These are phyloP conservation scores for Mycena citricolor DNA, from an alignment of 1,284 basidiomycete species.

Conservation along the genomic window DNA sequence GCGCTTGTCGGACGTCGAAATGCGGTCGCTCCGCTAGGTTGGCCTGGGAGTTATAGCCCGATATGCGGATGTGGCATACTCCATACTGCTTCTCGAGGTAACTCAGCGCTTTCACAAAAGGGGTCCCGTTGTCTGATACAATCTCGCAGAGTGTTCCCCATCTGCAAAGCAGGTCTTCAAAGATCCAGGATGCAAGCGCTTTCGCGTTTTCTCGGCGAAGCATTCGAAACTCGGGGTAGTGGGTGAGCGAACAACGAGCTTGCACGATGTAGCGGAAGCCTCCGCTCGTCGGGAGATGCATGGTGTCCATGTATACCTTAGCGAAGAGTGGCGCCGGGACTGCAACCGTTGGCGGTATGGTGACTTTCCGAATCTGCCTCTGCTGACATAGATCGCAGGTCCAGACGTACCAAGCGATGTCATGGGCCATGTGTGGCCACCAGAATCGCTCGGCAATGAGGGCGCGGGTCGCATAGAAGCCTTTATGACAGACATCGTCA, in stretches of 20 bases:
- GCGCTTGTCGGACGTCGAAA: slow-evolving; percentile 33
- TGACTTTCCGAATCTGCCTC: not conserved
- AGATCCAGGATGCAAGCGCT: slow-evolving; percentile 1
- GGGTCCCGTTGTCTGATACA: slow-evolving; percentile 1
- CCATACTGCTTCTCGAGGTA: slow-evolving; percentile 1
- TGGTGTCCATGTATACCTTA: slow-evolving; percentile 22
- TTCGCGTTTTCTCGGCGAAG: not conserved
- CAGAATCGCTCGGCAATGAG: not conserved
- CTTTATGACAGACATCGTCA: slow-evolving; percentile 6
- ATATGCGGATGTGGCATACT: slow-evolving; percentile 1
- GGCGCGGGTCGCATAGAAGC: not conserved
- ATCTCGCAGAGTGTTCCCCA: no score
- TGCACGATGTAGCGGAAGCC: slow-evolving; percentile 31
- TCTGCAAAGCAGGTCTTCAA: slow-evolving; percentile 1
- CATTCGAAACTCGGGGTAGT: slow-evolving; percentile 6
- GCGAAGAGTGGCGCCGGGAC: slow-evolving; percentile 32
- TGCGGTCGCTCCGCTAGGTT: slow-evolving; percentile 41
- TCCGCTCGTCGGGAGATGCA: slow-evolving; percentile 27
- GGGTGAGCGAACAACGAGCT: slow-evolving; percentile 12
- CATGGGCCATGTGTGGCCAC: slow-evolving; percentile 4
- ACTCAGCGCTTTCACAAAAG: not conserved
- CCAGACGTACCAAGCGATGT: slow-evolving; percentile 7
- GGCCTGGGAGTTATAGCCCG: slow-evolving; percentile 38
- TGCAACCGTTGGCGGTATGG: slow-evolving; percentile 31
- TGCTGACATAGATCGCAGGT: slow-evolving; percentile 7